These are phyloP conservation scores for Colletotrichum lentis DNA, from an alignment of 2,329 filamentous ascomycete species.

Conservation along the genomic window DNA sequence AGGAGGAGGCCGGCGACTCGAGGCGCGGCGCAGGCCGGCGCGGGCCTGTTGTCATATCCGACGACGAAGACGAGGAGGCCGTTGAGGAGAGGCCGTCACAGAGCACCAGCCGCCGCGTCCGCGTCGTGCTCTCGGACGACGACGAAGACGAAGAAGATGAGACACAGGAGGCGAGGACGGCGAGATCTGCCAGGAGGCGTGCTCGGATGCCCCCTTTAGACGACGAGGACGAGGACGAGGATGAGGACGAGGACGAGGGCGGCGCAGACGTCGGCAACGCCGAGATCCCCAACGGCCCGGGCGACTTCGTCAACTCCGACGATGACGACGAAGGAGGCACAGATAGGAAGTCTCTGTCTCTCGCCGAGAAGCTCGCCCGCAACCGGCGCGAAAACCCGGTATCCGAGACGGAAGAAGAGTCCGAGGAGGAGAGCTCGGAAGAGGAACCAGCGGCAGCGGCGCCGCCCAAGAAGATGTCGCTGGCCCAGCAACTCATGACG, in stretches of 20 bases:
- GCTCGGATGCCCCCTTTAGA: slow-evolving; percentile 22
- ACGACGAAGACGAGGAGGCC: slow-evolving; percentile 41
- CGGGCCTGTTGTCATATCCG: slow-evolving; percentile 35
- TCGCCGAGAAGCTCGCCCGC: slow-evolving; percentile 24
- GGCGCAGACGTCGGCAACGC: slow-evolving; percentile 11
- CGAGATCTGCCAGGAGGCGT: slow-evolving; percentile 9
- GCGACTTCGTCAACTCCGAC: slow-evolving; percentile 6
- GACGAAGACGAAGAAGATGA: slow-evolving; percentile 30
- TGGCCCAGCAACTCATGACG: slow-evolving; percentile 41
- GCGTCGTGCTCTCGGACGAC: slow-evolving; percentile 41
- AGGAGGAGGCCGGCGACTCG: slow-evolving; percentile 27
- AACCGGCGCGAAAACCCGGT: slow-evolving; percentile 29
- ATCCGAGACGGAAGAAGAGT: slow-evolving; percentile 21
- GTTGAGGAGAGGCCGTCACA: slow-evolving; percentile 19
- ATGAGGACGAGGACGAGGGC: slow-evolving; percentile 35
- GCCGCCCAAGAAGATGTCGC: slow-evolving; percentile 36
- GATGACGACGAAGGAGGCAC: neutral
- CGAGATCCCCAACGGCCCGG: neutral
- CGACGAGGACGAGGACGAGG: slow-evolving; percentile 30
- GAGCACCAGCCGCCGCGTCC: slow-evolving; percentile 35
- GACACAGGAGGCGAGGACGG: no score
- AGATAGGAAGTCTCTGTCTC: slow-evolving; percentile 2
- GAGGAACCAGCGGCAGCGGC: slow-evolving; percentile 36
- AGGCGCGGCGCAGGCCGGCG: neutral
- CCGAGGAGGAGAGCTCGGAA: slow-evolving; percentile 15